phyloP scores from a whole-genome alignment of 345 rosid genomes.

The Clausena lansium region DNA sequence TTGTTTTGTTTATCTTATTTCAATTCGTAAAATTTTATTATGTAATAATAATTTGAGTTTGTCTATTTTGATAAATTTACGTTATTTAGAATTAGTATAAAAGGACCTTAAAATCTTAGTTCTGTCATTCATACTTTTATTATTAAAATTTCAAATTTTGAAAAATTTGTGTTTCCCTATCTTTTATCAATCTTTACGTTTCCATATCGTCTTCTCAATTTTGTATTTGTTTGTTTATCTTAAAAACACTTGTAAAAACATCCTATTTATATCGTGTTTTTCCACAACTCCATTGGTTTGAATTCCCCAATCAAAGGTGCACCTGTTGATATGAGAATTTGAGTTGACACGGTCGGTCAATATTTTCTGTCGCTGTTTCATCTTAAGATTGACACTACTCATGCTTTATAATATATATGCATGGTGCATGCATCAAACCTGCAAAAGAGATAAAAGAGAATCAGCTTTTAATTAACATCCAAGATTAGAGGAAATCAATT shows the following conservation, averaged over 20 bases:
- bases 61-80: too few species aligned
- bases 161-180: not conserved
- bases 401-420: not conserved
- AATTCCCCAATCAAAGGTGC: not conserved
- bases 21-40: too few species aligned
- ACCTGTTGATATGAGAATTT: not conserved
- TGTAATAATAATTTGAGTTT: too few species aligned
- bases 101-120: too few species aligned
- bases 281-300: not conserved
- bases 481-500: not conserved
- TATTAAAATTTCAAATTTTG: too few species aligned
- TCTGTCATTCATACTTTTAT: too few species aligned
- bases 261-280: not conserved
- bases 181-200: not conserved
- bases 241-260: too few species aligned
- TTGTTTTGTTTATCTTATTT: too few species aligned
- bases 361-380: not conserved
- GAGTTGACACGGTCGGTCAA: not conserved
- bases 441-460: not conserved
- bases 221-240: too few species aligned
- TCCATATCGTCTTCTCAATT: too few species aligned
- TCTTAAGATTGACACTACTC: not conserved
- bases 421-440: not conserved
- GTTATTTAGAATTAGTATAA: too few species aligned
- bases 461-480: not conserved